phyloP scores from a whole-genome alignment of 2,329 filamentous ascomycete species.

The Fusarium sp. region DNA sequence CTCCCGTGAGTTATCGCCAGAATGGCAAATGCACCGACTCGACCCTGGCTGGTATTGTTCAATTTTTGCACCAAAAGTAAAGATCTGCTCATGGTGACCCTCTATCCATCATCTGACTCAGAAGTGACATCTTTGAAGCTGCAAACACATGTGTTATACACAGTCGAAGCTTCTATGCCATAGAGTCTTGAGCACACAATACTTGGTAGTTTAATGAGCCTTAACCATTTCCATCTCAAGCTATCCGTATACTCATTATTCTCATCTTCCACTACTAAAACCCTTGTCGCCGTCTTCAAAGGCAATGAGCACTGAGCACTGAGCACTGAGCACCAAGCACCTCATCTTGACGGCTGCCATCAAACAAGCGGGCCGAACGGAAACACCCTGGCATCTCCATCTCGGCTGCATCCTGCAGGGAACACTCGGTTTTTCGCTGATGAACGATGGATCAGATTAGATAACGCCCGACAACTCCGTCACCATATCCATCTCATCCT shows the following conservation, averaged over 20 bases:
- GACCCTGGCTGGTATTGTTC: conserved; percentile 1
- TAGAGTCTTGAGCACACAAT: neutral
- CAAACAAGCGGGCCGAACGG: conserved; percentile 25
- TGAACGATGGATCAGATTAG: conserved; percentile 49
- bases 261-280: neutral
- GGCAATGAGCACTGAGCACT: conserved; percentile 27
- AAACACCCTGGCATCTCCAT: conserved; percentile 31
- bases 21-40: conserved; percentile 14
- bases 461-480: conserved; percentile 32
- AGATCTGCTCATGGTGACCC: neutral
- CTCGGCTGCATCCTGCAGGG: conserved; percentile 26
- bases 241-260: neutral
- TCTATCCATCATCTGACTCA: neutral
- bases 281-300: conserved; percentile 18
- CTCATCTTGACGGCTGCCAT: conserved; percentile 15
- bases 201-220: neutral
- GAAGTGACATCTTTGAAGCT: too few relatives aligned
- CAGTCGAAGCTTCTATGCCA: neutral
- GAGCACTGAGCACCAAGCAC: conserved; percentile 31
- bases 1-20: conserved; percentile 9
- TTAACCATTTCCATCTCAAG: neutral
- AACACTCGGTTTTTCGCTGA: conserved; percentile 14
- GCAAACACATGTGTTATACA: neutral
- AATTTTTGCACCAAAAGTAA: neutral
- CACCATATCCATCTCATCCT: conserved; percentile 1